Percentiles rank a stretch among this genome's conserved stretches.
These are phyloP conservation scores for Ophiosphaerella herpotricha DNA, from an alignment of 2,329 filamentous ascomycete species.

Conservation along the genomic window DNA sequence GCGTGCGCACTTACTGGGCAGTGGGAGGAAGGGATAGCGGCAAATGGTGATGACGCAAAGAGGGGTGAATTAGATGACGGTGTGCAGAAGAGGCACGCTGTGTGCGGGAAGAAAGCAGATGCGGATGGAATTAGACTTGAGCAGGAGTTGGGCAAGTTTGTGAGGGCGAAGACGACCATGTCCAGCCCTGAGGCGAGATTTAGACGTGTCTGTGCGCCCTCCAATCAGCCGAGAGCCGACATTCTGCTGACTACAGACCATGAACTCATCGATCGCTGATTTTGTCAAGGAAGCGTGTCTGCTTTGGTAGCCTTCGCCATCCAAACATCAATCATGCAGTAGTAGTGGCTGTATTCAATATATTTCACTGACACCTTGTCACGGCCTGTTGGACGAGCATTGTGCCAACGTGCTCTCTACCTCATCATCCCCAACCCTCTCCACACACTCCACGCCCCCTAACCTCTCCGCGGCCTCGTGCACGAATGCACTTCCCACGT, in stretches of 20 bases:
- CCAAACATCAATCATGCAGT: too few relatives aligned
- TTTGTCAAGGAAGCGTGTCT: too few relatives aligned
- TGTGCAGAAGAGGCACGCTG: constrained; percentile 14
- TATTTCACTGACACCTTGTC: too few relatives aligned
- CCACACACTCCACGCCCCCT: constrained; percentile 24
- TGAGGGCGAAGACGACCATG: constrained; percentile 1
- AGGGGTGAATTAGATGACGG: constrained; percentile 18
- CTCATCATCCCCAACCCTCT: constrained; percentile 19
- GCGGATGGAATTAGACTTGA: constrained; percentile 7
- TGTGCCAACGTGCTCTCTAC: constrained; percentile 10
- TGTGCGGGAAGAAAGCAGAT: constrained; percentile 14
- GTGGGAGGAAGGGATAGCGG: constrained; percentile 12
- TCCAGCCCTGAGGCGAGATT: not conserved
- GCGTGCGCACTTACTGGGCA: constrained; percentile 19
- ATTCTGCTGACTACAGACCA: too few relatives aligned
- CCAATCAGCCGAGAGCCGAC: constrained; percentile 3
- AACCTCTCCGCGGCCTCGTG: constrained; percentile 41
- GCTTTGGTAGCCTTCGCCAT: too few relatives aligned
- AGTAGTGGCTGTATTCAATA: too few relatives aligned
- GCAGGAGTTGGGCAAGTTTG: constrained; percentile 2
- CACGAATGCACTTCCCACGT: constrained; percentile 50
- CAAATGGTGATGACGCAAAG: constrained; percentile 11
- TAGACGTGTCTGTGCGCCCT: not conserved
- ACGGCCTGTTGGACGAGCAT: not conserved
- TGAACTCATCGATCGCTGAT: too few relatives aligned